Conservation (phyloP, 2,329 filamentous ascomycete species). For the Sporothrix inflata region DNA sequence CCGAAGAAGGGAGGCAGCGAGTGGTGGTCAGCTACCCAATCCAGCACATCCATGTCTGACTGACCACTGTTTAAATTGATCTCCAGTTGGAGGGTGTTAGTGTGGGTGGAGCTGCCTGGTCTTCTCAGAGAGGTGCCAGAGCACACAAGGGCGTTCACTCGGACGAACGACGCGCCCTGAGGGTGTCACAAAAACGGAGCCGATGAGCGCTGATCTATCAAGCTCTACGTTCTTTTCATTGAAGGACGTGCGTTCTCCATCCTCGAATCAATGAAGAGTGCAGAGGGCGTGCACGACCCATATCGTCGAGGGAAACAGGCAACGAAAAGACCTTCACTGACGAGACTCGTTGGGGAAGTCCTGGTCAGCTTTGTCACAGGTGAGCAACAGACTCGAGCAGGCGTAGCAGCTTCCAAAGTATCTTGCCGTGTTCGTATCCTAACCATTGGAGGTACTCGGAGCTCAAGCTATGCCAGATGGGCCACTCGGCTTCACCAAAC, state of each 20-base stretch:
- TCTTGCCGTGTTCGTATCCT: not conserved
- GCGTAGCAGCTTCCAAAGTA: not conserved
- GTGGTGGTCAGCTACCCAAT: not conserved
- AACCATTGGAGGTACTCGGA: not conserved
- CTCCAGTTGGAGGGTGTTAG: constrained; percentile 13
- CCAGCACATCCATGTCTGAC: constrained; percentile 13
- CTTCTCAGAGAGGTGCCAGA: not conserved
- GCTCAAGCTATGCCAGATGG: constrained; percentile 19
- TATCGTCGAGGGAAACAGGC: too few species aligned
- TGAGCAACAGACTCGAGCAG: not conserved
- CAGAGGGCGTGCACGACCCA: too few species aligned
- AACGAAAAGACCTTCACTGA: too few species aligned
- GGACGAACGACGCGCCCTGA: not conserved
- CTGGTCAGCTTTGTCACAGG: too few species aligned
- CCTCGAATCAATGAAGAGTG: too few species aligned
- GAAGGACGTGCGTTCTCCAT: not conserved
- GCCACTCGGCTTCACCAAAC: not conserved
- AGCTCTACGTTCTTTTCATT: not conserved
- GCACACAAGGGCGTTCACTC: not conserved
- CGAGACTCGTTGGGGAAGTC: too few species aligned
- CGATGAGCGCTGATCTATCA: not conserved
- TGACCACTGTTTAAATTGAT: constrained; percentile 21
- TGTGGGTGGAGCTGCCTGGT: constrained; percentile 23
- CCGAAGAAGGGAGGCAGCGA: not conserved
- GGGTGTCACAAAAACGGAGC: not conserved